These are phyloP conservation scores for Lentinus polychrous DNA, from an alignment of 1,284 basidiomycete genomes.

Conservation along the genomic window DNA sequence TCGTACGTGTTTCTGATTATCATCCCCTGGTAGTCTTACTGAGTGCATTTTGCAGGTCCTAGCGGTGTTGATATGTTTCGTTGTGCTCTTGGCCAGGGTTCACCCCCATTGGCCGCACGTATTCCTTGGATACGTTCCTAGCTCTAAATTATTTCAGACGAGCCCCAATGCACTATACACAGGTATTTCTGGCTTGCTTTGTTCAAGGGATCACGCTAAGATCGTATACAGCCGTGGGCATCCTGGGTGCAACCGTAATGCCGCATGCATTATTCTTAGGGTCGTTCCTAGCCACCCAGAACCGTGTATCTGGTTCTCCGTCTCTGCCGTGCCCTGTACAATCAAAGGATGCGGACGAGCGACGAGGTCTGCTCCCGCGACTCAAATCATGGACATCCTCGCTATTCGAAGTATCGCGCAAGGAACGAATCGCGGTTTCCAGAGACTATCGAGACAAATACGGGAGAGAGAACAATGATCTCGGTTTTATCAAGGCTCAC, in stretches of 20 bases:
- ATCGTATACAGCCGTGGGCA: conserved; percentile 67
- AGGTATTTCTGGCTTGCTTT: conserved; percentile 33
- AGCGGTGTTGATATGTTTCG: conserved; percentile 74
- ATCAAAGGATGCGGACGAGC: conserved; percentile 3
- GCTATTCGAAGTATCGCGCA: conserved; percentile 19
- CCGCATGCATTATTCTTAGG: conserved; percentile 90
- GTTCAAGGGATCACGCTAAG: conserved; percentile 48
- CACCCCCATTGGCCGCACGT: conserved; percentile 68
- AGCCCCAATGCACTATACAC: conserved; percentile 65
- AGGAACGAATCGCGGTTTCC: conserved; percentile 19
- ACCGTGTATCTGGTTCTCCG: conserved; percentile 13
- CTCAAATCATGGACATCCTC: conserved; percentile 9
- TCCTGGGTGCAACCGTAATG: conserved; percentile 83
- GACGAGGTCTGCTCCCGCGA: neutral
- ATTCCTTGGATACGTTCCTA: conserved; percentile 82
- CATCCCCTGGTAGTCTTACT: neutral
- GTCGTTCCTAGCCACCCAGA: conserved; percentile 74
- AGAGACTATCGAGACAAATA: conserved; percentile 24
- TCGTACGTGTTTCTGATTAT: conserved; percentile 42
- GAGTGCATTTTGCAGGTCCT: conserved; percentile 50
- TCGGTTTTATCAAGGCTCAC: conserved; percentile 66
- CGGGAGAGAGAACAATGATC: conserved; percentile 52
- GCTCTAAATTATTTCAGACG: conserved; percentile 47
- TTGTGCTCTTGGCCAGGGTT: conserved; percentile 67
- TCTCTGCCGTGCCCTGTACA: conserved; percentile 16